Base-by-base conservation (phyloP, 305 asterid species). In the Withania somnifera region DNA sequence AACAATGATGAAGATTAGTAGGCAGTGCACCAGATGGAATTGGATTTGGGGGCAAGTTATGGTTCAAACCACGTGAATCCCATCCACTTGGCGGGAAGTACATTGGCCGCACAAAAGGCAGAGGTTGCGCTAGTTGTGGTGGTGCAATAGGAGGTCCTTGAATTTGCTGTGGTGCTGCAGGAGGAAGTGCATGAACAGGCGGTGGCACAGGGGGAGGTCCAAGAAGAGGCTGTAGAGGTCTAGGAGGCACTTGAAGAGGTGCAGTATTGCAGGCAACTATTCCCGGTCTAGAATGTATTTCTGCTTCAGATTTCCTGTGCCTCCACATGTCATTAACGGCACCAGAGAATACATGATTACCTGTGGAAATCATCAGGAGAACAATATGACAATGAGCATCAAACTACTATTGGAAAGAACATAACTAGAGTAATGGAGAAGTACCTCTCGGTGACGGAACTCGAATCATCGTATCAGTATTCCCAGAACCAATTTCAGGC, bases 1-100 rank as follows among this genome's bases (percentile, higher is more conserved):
- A 80, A 90, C 87, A 89, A 84, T 84, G 81, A 85, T 91, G 93
- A 82, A 91, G 82, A 85, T 79, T 87, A 82, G 82, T 75, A 77
- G 90, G 90, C 89, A 86, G 82, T 66, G 83, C 87, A 78, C 89
- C 78, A 60, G 98, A 84, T 56, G 88, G 87, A 26, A 88, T 83
- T 58, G 90, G 88, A 58, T 86, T 90, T 60, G 85, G 87, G 77
- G 88, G 91, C 83, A 83, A 79, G 86, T 89, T 91, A 83, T 85
- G 93, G 78, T 85, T 84, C 85, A 88, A 51, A 75, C 93, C 93
- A 77, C 90, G 97, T 63, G 92, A 80, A 87, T 92, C 95, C 98
- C 98, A 95, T 88, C 84, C 87, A 87, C 86, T 86, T 78, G 91
- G 92, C 24, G 92, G 94, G 84, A 89, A 90, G 87, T 91, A 91